phyloP scores from a whole-genome alignment of 305 asterid genomes.

The Euphrasia arctica region DNA sequence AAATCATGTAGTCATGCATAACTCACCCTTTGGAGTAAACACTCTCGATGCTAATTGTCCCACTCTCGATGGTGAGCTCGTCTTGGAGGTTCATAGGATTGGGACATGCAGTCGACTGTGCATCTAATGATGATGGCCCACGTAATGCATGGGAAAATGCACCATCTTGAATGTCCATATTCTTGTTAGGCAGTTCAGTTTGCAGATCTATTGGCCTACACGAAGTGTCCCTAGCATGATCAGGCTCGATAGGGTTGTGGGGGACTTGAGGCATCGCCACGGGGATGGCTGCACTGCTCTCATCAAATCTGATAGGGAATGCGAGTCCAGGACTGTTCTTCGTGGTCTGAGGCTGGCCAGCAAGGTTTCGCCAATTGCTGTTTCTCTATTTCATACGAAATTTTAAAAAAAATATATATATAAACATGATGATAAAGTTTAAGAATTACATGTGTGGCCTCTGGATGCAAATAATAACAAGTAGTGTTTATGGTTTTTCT shows the following conservation, averaged over 20 bases:
- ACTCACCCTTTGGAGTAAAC: slow-evolving; percentile 81
- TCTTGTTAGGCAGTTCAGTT: slow-evolving; percentile 44
- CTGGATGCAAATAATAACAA: too few species aligned
- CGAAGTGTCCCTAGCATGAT: slow-evolving; percentile 43
- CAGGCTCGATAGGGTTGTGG: slow-evolving; percentile 56
- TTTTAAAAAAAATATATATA: too few species aligned
- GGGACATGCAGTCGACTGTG: slow-evolving; percentile 51
- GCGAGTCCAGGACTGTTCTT: slow-evolving; percentile 52
- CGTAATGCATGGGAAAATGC: slow-evolving; percentile 48
- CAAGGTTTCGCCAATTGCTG: slow-evolving; percentile 79
- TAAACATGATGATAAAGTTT: neutral
- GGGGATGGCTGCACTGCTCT: slow-evolving; percentile 41
- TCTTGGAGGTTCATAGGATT: slow-evolving; percentile 48
- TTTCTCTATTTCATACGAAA: slow-evolving; percentile 53
- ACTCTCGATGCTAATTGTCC: slow-evolving; percentile 85
- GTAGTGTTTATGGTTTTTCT: too few species aligned
- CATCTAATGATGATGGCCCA: slow-evolving; percentile 48
- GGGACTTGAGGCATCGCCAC: slow-evolving; percentile 45
- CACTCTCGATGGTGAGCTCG: slow-evolving; percentile 74
- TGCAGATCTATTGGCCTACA: slow-evolving; percentile 53
- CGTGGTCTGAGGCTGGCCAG: slow-evolving; percentile 48
- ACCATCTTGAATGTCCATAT: slow-evolving; percentile 44
- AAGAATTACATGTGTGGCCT: too few species aligned
- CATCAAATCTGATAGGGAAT: slow-evolving; percentile 58
- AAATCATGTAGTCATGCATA: slow-evolving; percentile 6